Evolutionary conservation across 2,329 filamentous ascomycete genomes (phyloP).

Genomic region (Colletotrichum echinochloae): DNA sequence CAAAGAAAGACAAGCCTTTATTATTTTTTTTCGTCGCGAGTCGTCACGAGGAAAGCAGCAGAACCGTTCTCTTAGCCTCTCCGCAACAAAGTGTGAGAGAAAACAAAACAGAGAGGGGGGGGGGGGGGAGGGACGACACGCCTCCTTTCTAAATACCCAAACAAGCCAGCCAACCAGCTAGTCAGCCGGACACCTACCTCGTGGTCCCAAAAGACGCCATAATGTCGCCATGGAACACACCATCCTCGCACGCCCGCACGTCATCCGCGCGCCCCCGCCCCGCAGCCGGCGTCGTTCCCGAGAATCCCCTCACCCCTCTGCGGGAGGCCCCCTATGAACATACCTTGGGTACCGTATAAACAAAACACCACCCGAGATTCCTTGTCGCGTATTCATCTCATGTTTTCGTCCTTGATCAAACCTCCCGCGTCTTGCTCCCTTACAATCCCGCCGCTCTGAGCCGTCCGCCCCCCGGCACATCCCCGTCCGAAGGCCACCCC

Average conservation of each 20-base stretch:
- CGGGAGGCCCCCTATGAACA: too few species aligned
- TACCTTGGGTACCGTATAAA: too few species aligned
- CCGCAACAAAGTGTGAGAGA: too few species aligned
- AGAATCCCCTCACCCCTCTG: too few species aligned
- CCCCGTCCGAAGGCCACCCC: background rate
- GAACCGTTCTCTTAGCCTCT: too few species aligned
- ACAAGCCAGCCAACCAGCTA: background rate
- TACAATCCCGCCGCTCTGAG: too few species aligned
- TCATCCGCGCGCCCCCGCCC: background rate
- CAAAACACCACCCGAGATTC: too few species aligned
- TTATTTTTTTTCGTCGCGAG: background rate
- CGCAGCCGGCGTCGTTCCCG: background rate
- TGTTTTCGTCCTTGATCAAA: background rate
- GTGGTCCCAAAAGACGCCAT: background rate
- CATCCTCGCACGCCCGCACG: conserved; percentile 7
- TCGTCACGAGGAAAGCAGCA: background rate
- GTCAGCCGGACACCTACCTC: too few species aligned
- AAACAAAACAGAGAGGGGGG: background rate
- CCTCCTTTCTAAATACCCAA: background rate
- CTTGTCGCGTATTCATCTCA: background rate
- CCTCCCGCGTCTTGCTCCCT: background rate
- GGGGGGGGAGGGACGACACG: too few species aligned
- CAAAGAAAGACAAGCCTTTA: background rate
- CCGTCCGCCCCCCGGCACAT: background rate
- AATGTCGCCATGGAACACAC: conserved; percentile 17